Conservation (phyloP, 1,284 basidiomycete species). For the Cerioporus squamosus region DNA sequence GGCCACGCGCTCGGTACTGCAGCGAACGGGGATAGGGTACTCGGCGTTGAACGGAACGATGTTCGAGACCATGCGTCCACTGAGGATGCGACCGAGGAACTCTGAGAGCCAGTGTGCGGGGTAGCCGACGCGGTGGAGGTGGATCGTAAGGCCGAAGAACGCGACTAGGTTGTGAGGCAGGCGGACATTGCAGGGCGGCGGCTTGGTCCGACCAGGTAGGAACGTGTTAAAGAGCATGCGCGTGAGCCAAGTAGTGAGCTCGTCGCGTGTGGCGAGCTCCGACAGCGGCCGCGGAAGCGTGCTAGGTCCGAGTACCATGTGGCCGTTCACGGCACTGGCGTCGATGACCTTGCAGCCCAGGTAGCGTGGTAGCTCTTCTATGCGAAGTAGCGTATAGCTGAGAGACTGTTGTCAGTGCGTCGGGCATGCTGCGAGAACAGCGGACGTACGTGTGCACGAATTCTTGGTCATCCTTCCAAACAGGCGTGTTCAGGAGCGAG, state of each 20-base stretch:
- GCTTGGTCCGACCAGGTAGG: slow-evolving; percentile 32
- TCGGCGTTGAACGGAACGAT: slow-evolving; percentile 30
- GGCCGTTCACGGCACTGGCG: too few species aligned
- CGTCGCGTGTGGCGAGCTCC: slow-evolving; percentile 36
- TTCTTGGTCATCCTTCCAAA: slow-evolving; percentile 32
- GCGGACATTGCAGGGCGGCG: slow-evolving; percentile 34
- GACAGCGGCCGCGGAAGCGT: slow-evolving; percentile 30
- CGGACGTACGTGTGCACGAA: slow-evolving; percentile 32
- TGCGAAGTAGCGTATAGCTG: slow-evolving; percentile 30
- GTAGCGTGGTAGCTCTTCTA: slow-evolving; percentile 31
- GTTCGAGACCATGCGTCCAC: slow-evolving; percentile 32
- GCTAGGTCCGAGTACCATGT: slow-evolving; percentile 16
- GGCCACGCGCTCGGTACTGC: slow-evolving; percentile 25
- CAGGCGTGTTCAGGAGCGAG: slow-evolving; percentile 33
- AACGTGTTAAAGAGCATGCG: slow-evolving; percentile 40
- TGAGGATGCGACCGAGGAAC: slow-evolving; percentile 34
- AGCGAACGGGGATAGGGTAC: slow-evolving; percentile 33
- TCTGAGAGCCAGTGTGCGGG: slow-evolving; percentile 41
- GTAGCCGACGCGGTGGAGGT: slow-evolving; percentile 40
- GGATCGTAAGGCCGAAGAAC: slow-evolving; percentile 40
- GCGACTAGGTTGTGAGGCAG: slow-evolving; percentile 43
- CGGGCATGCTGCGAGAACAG: not conserved
- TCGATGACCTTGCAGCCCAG: slow-evolving; percentile 30
- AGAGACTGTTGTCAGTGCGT: not conserved
- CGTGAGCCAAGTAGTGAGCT: slow-evolving; percentile 43